Evolutionary conservation across 352 stramenopile genomes (phyloP), one percentile per base, ranked within the genome.

Genomic region (Phytopythium sindhum): DNA sequence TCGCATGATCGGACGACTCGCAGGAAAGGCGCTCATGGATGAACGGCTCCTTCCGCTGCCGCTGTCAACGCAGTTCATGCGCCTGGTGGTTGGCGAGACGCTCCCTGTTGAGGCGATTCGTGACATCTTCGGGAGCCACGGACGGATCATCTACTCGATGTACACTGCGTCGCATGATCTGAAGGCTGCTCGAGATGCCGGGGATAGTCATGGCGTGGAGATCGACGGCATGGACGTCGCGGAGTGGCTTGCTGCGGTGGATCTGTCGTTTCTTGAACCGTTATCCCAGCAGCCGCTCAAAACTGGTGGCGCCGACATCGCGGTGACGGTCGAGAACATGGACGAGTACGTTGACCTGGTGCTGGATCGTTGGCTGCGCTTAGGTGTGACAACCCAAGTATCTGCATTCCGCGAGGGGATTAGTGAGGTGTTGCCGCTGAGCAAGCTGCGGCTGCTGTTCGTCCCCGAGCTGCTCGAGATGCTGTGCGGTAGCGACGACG

Each of bases 1-100:
- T 51, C 81, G 84, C 10, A 89, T 90, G 78, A 88, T 95, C 66
- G 86, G 86, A 15, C 84, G 87, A 7, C 50, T 95, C 37, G 83
- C 84, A 39, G 87, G 87, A 24, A 95, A 94, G 52, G 85, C 87
- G 24, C 64, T 95, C 55, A 91, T 94, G 84, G 87, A 95, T 60
- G 83, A 88, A 39, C 77, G 83, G 7, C 63, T 95, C 9, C 76
- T 95, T 2, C 85, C 87, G 21, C 64, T 95, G 29, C 85, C 85
- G 5, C 48, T 95, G 23, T 91, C 87, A 33, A 57, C 64, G 11
- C 81, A 94, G 23, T 95, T 95, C 63, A 83, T 94, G 57, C 78
- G 87, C 52, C 69, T 93, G 19, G 83, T 91, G n/a, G 56, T 89
- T 6, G 83, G 84, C 17, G 81, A 93, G 67, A 74, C 63, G 44